Evolutionary conservation across 352 stramenopile species (phyloP), one percentile per base, ranked within the genome.

Genomic region (Globisporangium barbulae): DNA sequence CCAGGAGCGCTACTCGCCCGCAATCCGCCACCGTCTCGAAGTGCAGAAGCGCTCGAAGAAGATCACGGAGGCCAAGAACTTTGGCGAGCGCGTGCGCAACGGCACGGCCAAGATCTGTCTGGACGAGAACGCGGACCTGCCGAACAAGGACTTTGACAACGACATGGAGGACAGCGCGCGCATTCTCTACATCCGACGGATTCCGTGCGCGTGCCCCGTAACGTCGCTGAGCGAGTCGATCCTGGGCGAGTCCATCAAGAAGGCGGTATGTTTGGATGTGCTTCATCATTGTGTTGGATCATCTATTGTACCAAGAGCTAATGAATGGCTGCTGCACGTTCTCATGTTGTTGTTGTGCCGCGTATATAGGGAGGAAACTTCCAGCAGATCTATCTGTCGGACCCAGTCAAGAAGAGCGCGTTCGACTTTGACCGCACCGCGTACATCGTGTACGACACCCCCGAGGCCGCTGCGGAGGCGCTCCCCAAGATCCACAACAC

Each of bases 401-500:
- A 94, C 61, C 86, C 86, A 4, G 78, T 88, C 30, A 94, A 94
- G 73, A 94, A 94, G 83, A 91, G 78, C 58, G 77, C 84, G 28
- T 89, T 90, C 59, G 86, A 94, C 61, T 94, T 93, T 64, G 86
- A 94, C 53, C 82, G 86, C 45, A 91, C 84, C 0, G 86, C 81
- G 41, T 94, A 93, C 76, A 90, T 94, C 59, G 79, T 94, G 52
- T 94, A 92, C 72, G 83, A 92, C 37, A 89, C 68, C 37, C 61
- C 84, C 8, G 79, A 78, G n/a, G 76, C 81, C 13, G 84, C 86
- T 1, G 76, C 72, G 9, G 86, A 93, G 21, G 86, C 86, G 42
- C 78, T 94, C 35, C 74, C 84, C 7, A 92, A 92, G 78, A 88
- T 94, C 55, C 84, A 94, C 69, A 93, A 93, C 65, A 88, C 85